A percentile compares a stretch with the other conserved stretches of the same genome.
phyloP scores from a whole-genome alignment of 495 filamentous ascomycete species.

The Neurospora terricola region DNA sequence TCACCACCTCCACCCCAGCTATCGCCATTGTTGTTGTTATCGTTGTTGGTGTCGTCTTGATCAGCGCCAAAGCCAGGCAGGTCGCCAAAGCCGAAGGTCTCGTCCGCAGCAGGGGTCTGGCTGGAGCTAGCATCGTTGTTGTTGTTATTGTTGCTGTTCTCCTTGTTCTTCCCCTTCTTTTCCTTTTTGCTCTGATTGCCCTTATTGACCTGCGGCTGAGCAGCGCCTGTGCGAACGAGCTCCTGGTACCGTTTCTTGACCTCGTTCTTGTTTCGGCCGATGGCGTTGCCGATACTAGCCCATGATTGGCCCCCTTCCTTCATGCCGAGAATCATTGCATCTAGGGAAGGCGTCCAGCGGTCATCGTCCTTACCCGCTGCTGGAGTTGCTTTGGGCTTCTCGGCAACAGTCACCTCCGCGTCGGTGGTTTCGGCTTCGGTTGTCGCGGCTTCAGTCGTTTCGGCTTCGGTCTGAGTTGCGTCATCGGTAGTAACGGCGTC shows the following conservation, averaged over 20 bases:
- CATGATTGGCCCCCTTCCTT: conserved; percentile 12
- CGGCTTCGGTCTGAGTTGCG: neutral
- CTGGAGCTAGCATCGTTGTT: neutral
- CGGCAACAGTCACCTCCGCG: neutral
- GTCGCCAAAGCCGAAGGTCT: neutral
- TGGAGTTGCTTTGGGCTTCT: neutral
- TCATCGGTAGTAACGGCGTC: neutral
- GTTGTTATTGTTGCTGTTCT: neutral
- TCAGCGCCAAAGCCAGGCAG: neutral
- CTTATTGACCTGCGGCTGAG: neutral
- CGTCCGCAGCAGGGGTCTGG: neutral
- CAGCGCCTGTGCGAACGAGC: conserved; percentile 1
- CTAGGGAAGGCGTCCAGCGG: conserved; percentile 8
- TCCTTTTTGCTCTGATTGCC: neutral
- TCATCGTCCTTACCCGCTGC: neutral
- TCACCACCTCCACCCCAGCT: neutral
- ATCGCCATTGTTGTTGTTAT: neutral
- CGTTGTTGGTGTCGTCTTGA: neutral
- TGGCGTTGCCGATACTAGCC: conserved; percentile 10
- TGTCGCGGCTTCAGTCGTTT: neutral
- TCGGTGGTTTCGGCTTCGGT: neutral
- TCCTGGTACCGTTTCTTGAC: conserved; percentile 12
- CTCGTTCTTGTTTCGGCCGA: conserved; percentile 7
- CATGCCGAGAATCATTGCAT: conserved; percentile 16
- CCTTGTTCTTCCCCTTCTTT: neutral